These are phyloP conservation scores for Tephrocybe rancida DNA, from an alignment of 768 basidiomycete species.

Conservation along the genomic window DNA sequence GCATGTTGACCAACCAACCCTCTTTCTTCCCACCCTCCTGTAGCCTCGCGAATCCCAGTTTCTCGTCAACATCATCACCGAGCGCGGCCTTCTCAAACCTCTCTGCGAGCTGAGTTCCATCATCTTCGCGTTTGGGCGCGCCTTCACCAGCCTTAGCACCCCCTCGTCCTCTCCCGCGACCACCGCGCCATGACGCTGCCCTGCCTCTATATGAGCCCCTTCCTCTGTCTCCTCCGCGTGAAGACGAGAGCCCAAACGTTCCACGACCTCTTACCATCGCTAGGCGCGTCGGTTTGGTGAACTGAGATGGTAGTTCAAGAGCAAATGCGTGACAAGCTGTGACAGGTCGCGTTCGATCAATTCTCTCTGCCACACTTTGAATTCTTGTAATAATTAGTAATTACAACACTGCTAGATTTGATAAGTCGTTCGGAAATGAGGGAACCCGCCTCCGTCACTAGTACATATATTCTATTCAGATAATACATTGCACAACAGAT, in stretches of 20 bases:
- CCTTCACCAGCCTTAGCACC: conserved; percentile 45
- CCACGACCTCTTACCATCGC: conserved; percentile 55
- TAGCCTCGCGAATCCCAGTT: conserved; percentile 82
- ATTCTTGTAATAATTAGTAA: too few relatives aligned
- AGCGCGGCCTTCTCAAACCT: conserved; percentile 79
- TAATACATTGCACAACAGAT: conserved; percentile 14
- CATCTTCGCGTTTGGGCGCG: conserved; percentile 77
- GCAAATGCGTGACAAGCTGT: background rate
- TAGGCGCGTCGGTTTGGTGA: conserved; percentile 12
- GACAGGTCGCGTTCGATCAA: conserved; percentile 24
- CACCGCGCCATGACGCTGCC: conserved; percentile 51
- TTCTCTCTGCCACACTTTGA: too few relatives aligned
- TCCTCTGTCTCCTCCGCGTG: conserved; percentile 46
- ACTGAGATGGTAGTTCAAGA: background rate
- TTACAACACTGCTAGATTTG: too few relatives aligned
- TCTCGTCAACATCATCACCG: conserved; percentile 90
- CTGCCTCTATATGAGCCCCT: conserved; percentile 52
- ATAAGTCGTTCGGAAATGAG: background rate
- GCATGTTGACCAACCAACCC: conserved; percentile 99
- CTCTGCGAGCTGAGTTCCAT: conserved; percentile 86
- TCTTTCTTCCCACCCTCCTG: conserved; percentile 78
- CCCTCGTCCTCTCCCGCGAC: conserved; percentile 58
- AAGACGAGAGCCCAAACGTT: conserved; percentile 58
- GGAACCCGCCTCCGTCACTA: background rate
- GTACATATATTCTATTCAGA: background rate